A percentile compares a stretch with the other conserved stretches of the same genome.
phyloP scores from a whole-genome alignment of 2,329 filamentous ascomycete species.

The Colletotrichum higginsianum region DNA sequence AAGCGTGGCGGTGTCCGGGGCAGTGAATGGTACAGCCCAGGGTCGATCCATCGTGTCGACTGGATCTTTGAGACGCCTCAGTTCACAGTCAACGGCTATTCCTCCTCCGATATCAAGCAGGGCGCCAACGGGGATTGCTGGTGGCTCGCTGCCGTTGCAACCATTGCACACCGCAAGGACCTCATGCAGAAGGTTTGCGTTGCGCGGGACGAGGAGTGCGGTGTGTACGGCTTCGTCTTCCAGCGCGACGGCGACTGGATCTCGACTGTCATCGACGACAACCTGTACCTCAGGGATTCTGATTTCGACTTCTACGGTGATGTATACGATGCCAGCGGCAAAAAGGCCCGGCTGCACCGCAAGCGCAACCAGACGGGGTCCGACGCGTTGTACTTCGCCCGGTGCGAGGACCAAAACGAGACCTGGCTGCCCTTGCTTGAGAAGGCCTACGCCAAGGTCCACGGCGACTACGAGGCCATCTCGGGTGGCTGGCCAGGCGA shows the following conservation, averaged over 20 bases:
- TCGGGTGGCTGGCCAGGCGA: conserved; percentile 75
- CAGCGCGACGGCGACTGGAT: conserved; percentile 81
- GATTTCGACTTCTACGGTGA: conserved; percentile 47
- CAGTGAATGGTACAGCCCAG: conserved; percentile 48
- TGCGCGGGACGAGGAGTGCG: conserved; percentile 75
- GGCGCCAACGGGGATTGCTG: conserved; percentile 77
- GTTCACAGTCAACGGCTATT: conserved; percentile 58
- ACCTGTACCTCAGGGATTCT: conserved; percentile 55
- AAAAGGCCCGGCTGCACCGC: conserved; percentile 73
- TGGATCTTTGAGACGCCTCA: conserved; percentile 60
- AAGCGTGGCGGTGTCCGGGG: conserved; percentile 35
- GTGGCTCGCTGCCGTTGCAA: conserved; percentile 79
- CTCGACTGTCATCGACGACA: conserved; percentile 80
- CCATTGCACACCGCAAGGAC: conserved; percentile 75
- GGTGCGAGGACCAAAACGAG: conserved; percentile 78
- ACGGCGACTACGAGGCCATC: conserved; percentile 79
- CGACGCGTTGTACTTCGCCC: conserved; percentile 78
- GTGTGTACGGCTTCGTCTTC: conserved; percentile 83
- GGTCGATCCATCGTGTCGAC: conserved; percentile 60
- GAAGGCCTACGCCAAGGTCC: conserved; percentile 84
- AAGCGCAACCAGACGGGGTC: conserved; percentile 77
- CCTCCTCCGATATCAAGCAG: conserved; percentile 60
- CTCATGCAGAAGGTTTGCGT: conserved; percentile 79
- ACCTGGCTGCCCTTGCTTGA: conserved; percentile 82
- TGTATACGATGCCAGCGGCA: conserved; percentile 57